Evolutionary conservation across 805 yeast species (phyloP), one percentile per base, ranked within the genome.

Genomic region (Phaffomyces antillensis): DNA sequence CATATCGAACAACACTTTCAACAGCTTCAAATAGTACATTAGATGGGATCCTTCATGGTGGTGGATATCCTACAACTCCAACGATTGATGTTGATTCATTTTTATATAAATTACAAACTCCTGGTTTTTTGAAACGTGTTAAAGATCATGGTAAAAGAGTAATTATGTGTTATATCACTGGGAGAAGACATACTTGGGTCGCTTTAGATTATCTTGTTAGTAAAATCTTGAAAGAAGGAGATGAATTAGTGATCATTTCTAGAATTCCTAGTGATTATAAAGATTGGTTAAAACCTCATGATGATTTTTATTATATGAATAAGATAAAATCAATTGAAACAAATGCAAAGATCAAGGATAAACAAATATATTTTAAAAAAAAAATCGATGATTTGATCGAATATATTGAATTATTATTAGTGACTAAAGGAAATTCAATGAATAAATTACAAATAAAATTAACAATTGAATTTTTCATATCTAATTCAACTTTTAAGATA

Each of bases 181-280:
- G 49, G 2, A 46, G 49, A 46, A 40, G 49, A 25, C 49, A 46
- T 24, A 82, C 93, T 0, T 86, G 95, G 95, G 87, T 83, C 11
- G 80, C 88, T 1, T 61, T 86, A 25, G 95, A 86, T 60, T 86
- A 86, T 81, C 66, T 77, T 7, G 62, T 84, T 43, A 69, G 68
- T 39, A 65, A 70, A 36, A 63, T 82, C 12, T 61, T 82, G 4
- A 78, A 75, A 52, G 67, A 79, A 52, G 86, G 88, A 9, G 95
- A 86, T 60, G 72, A 79, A 13, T 62, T 86, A 12, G 76, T 85
- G 4, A 72, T 86, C 8, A 73, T 78, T 7, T 72, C 89, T 1
- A 70, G 85, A 5, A 66, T 79, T 17, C 65, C 65, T 1, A 45
- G 46, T 30, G 15, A 34, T 13, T 42, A 39, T 34, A 43, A 33